A percentile compares a stretch with the other conserved stretches of the same genome.
Evolutionary conservation across 2,329 filamentous ascomycete genomes (phyloP).

Genomic region (Colletotrichum tabaci): DNA sequence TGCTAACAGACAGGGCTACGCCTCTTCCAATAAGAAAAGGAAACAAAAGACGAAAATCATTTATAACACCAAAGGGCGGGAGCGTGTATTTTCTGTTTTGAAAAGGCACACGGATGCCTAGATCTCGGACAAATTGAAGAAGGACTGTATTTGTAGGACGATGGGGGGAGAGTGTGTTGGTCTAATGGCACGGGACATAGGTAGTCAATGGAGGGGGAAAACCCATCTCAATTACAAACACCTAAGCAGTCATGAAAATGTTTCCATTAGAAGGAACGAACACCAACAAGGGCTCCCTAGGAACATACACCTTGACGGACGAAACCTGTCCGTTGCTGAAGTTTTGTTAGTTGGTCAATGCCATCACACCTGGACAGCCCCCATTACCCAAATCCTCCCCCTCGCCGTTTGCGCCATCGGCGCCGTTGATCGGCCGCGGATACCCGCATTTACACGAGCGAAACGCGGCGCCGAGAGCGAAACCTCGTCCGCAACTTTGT

Average conservation of each 20-base stretch:
- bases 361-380: conserved; percentile 13
- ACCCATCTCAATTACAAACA: neutral
- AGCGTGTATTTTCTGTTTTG: too few species aligned
- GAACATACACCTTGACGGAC: neutral
- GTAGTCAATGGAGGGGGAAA: too few species aligned
- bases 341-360: conserved; percentile 11
- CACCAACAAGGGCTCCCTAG: neutral
- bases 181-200: too few species aligned
- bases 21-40: too few species aligned
- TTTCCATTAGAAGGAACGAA: neutral
- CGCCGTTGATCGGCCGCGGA: conserved; percentile 31
- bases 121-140: too few species aligned
- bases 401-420: conserved; percentile 15
- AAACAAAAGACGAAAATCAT: neutral
- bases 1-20: neutral
- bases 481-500: neutral
- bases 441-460: conserved; percentile 31
- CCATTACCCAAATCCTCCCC: neutral
- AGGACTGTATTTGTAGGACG: neutral
- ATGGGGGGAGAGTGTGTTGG: too few species aligned
- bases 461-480: conserved; percentile 14
- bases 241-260: too few species aligned
- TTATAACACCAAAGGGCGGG: too few species aligned
- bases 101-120: too few species aligned
- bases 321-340: neutral